A percentile compares a stretch with the other conserved stretches of the same genome.
These are phyloP conservation scores for Eimeria praecox DNA, from an alignment of 169 alveolate species.

Conservation along the genomic window DNA sequence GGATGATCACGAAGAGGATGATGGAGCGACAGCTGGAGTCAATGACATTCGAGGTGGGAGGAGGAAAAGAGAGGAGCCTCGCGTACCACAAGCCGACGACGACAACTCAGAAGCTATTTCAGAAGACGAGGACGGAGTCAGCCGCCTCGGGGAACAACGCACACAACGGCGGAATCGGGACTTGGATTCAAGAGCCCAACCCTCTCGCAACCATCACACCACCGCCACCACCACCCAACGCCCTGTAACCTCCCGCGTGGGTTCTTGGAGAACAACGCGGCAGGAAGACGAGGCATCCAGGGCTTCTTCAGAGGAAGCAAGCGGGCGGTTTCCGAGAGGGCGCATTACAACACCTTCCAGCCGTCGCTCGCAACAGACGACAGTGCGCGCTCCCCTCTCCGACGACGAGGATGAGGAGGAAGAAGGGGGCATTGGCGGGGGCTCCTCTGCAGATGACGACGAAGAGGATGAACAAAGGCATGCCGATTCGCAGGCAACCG, in stretches of 20 bases:
- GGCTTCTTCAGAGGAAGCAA: not conserved
- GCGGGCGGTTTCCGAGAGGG: not conserved
- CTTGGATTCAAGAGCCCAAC: not conserved
- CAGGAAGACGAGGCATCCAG: not conserved
- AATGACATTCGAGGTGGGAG: not conserved
- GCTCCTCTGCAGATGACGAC: not conserved
- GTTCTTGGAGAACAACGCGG: not conserved
- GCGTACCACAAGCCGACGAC: not conserved
- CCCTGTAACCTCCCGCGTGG: not conserved
- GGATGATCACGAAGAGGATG: not conserved
- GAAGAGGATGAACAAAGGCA: not conserved
- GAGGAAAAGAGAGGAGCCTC: not conserved
- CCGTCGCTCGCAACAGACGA: not conserved
- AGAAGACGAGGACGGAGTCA: not conserved
- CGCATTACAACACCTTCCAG: not conserved
- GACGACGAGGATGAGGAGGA: not conserved
- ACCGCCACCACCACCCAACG: not conserved
- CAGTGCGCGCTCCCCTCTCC: not conserved
- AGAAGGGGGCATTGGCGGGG: not conserved
- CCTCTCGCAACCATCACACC: not conserved
- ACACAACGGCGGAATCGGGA: not conserved
- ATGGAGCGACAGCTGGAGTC: not conserved
- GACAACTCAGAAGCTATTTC: not conserved
- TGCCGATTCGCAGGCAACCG: not conserved
- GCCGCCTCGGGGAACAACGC: not conserved